A percentile compares a stretch with the other conserved stretches of the same genome.
Evolutionary conservation across 371 early-diverging fungal species (phyloP).

Genomic region (Thermomucor indicae-seudaticae): DNA sequence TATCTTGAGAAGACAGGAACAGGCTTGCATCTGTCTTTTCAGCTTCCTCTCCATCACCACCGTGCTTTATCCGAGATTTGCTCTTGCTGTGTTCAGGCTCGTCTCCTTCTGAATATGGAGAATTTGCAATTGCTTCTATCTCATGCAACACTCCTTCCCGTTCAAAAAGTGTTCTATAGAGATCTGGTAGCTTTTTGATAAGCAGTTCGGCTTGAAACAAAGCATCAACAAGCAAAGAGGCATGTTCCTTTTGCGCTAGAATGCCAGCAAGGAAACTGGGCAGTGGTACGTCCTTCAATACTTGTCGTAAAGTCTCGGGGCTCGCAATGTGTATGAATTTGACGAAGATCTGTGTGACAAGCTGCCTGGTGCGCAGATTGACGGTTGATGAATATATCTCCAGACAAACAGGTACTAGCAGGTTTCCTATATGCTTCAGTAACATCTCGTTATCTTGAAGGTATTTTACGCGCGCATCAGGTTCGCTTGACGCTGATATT

Average conservation of each 20-base stretch:
- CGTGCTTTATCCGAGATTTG: background rate
- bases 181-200: constrained; percentile 49
- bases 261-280: constrained; percentile 61
- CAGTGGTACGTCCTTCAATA: constrained; percentile 43
- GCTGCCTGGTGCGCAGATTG: constrained; percentile 51
- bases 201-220: constrained; percentile 54
- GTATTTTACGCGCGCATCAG: constrained; percentile 37
- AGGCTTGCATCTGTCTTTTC: background rate
- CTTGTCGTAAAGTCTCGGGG: constrained; percentile 24
- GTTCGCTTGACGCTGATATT: constrained; percentile 1
- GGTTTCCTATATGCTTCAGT: constrained; percentile 33
- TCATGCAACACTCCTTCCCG: constrained; percentile 65
- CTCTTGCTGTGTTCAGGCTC: constrained; percentile 1
- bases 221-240: constrained; percentile 49
- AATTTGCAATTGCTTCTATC: constrained; percentile 43
- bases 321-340: constrained; percentile 49
- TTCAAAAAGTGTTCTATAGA: constrained; percentile 52
- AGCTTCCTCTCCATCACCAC: background rate
- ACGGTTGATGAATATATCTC: constrained; percentile 58
- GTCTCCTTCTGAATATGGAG: constrained; percentile 9
- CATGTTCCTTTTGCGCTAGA: constrained; percentile 55
- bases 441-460: constrained; percentile 35
- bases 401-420: constrained; percentile 53
- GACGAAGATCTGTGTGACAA: constrained; percentile 49
- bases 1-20: background rate